These are phyloP conservation scores for Cercospora sojina DNA, from an alignment of 2,329 filamentous ascomycete species.

Conservation along the genomic window DNA sequence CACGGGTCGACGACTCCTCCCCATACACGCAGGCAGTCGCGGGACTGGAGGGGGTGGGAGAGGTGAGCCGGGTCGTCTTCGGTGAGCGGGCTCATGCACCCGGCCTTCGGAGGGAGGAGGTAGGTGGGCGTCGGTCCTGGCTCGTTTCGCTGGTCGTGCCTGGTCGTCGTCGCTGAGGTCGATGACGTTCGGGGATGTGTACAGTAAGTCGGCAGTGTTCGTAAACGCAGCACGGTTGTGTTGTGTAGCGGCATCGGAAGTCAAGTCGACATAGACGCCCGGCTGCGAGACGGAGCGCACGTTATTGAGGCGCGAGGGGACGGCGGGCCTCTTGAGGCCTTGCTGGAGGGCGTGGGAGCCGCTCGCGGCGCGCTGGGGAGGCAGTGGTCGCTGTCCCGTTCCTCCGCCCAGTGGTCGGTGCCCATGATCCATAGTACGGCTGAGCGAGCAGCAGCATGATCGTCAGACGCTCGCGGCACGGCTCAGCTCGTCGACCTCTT, in stretches of 20 bases:
- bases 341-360: conserved; percentile 29
- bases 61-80: conserved; percentile 23
- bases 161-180: conserved; percentile 28
- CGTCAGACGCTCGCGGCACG: conserved; percentile 13
- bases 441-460: conserved; percentile 28
- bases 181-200: conserved; percentile 29
- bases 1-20: conserved; percentile 16
- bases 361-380: conserved; percentile 33
- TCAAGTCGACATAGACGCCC: conserved; percentile 29
- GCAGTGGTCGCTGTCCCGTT: conserved; percentile 25
- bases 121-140: conserved; percentile 21
- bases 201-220: conserved; percentile 20
- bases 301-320: conserved; percentile 37
- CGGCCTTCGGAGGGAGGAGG: neutral
- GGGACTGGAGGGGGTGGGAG: conserved; percentile 24
- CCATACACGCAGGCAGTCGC: conserved; percentile 12
- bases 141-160: conserved; percentile 32
- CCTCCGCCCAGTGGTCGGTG: conserved; percentile 12
- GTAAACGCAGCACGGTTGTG: conserved; percentile 26
- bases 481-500: conserved; percentile 7
- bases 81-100: conserved; percentile 22
- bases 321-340: conserved; percentile 25
- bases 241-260: conserved; percentile 24
- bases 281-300: conserved; percentile 36
- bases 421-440: conserved; percentile 34